Base-by-base conservation (phyloP, 2,329 filamentous ascomycete species). In the Hortaea sp. region DNA sequence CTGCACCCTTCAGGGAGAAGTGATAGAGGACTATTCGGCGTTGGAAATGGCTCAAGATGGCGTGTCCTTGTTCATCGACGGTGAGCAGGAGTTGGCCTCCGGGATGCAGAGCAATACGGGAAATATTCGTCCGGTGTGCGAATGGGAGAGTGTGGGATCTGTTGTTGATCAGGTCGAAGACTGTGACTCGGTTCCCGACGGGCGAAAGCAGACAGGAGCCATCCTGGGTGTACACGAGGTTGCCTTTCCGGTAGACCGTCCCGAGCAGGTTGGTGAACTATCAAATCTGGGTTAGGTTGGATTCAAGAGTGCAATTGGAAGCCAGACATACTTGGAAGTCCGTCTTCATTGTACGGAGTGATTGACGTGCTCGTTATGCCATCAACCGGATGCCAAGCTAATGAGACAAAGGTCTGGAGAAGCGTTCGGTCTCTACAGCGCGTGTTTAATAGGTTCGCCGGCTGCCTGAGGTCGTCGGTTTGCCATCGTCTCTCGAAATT, bases 261-360 rank as follows among this genome's bases (percentile, higher is more conserved):
- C 92, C 94, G 62, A 98, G 79, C 66, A 98, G 79, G 70, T 97
- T 98, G 66, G 90, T 95, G 72, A 98, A 98, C 89, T 95, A 61
- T 10, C 13, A 13, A 39, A 7, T 39, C 7, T 39, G 10, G 20
- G 37, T 9, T 35, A 35, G 32, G 10, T 39, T 39, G 13, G 2
- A 13, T 13, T n/a, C 37, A n/a, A 13, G 37, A 27, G 7, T 13
- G 13, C 20, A 5, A 35, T 35, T n/a, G 37, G 7, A 39, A 20
- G 13, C 37, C 31, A 44, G 29, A 6, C 28, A 48, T 70, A 94
- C 90, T 81, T 92, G 94, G 69, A 97, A 98, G 71, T 97, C 90
- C 4, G 45, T 97, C 85, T 97, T 98, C 92, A 98, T 98, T 50
- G 53, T 75, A 48, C 75, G 48, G 9, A 29, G 20, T 41, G 35